Percentiles rank a stretch among this genome's conserved stretches.
These are phyloP conservation scores for Trichoderma cornu-damae DNA, from an alignment of 2,329 filamentous ascomycete genomes.

Conservation along the genomic window DNA sequence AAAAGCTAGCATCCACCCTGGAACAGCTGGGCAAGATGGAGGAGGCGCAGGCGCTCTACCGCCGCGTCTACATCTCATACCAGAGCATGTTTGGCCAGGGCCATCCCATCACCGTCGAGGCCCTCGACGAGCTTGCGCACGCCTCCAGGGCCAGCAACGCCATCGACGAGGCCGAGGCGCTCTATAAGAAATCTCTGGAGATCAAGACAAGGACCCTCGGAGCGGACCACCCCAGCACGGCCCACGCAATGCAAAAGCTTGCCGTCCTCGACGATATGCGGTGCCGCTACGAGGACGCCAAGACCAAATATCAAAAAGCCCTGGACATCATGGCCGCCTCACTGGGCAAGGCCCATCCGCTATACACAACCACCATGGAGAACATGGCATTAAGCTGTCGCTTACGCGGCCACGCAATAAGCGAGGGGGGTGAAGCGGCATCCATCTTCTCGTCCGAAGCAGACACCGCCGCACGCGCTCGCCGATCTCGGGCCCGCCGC, in stretches of 20 bases:
- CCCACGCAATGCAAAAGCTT: constrained; percentile 25
- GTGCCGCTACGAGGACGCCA: constrained; percentile 23
- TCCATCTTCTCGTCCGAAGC: background rate
- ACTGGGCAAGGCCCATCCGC: constrained; percentile 25
- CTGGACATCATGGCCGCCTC: constrained; percentile 23
- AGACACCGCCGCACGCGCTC: background rate
- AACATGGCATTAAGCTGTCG: constrained; percentile 25
- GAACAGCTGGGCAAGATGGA: constrained; percentile 24
- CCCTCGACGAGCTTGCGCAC: constrained; percentile 27
- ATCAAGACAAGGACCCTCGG: constrained; percentile 24
- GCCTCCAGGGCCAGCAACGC: constrained; percentile 24
- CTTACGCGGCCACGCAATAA: constrained; percentile 18
- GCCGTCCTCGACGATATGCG: constrained; percentile 27
- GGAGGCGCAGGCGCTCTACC: constrained; percentile 25
- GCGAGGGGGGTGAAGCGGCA: constrained; percentile 9
- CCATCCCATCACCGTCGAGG: constrained; percentile 28
- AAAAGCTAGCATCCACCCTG: constrained; percentile 25
- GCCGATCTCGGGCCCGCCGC: constrained; percentile 3
- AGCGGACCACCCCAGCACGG: constrained; percentile 24
- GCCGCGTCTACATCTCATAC: constrained; percentile 27
- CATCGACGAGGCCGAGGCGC: constrained; percentile 28
- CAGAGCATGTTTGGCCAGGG: constrained; percentile 26
- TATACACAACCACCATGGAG: constrained; percentile 25
- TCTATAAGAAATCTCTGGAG: constrained; percentile 27
- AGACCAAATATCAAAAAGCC: constrained; percentile 23